Base-by-base conservation (phyloP, 768 basidiomycete species). In the Kwoniella newhampshirensis region DNA sequence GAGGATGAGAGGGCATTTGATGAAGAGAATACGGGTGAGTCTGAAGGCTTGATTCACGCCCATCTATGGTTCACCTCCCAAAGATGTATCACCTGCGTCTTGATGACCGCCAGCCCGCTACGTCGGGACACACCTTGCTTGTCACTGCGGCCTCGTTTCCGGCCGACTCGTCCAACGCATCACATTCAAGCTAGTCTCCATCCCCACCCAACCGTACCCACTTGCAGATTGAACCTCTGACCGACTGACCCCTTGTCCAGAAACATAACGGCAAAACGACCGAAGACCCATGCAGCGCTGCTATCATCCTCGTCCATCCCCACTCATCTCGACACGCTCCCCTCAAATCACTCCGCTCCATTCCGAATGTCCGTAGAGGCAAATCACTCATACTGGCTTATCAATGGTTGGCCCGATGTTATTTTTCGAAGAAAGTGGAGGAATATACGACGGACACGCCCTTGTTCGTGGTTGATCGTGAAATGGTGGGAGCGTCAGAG, bases 241-340 rank as follows among this genome's bases (percentile, higher is more conserved):
- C 32, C 13, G 13, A 32, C 32, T 13, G 32, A 32, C 32, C 13
- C 13, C 7, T 32, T 6, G 6, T 32, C 7, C 32, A 32, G 32
- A 32, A 32, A 32, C 13, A 6, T 6, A 13, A 13, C 32, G 32
- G 32, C 6, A 32, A 13, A 13, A 32, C 13, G 6, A 13, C 6
- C 32, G 32, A 32, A 6, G 32, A 32, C 32, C 13, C 32, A 13
- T 13, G 7, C 32, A 6, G 32, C 13, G 49, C 48, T 15, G 44
- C 50, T 25, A 50, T 51, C 20, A 45, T 58, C 11, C 43, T 58
- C 9, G 46, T 58, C 28, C 51, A 58, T 28, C 56, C 56, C 20
- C 48, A 45, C 28, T 32, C 41, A 11, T 1, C 21, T 9, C 47
- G 21, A 8, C 47, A 6, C 40, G 8, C 6, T 44, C 12, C n/a